Evolutionary conservation across 495 filamentous ascomycete genomes (phyloP).

Genomic region (Clohesyomyces aquaticus): DNA sequence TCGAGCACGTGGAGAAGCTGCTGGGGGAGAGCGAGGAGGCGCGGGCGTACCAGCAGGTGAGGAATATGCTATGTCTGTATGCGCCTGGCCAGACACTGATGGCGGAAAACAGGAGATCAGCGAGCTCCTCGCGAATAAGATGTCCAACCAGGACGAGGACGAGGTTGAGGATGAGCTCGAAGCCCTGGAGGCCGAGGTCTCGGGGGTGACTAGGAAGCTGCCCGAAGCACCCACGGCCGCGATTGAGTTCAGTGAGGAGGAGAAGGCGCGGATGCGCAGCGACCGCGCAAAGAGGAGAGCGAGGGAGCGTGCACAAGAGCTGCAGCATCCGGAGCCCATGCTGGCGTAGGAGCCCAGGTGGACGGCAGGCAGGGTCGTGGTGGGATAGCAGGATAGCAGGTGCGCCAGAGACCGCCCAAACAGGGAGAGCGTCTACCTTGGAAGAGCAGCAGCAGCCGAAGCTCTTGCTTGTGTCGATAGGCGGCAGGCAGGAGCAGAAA

Average conservation of each 20-base stretch:
- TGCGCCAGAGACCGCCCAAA: too few species aligned
- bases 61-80: too few species aligned
- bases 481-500: too few species aligned
- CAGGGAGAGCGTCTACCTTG: too few species aligned
- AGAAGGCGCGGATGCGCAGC: slow-evolving; percentile 39
- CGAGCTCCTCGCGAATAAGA: slow-evolving; percentile 81
- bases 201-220: slow-evolving; percentile 52
- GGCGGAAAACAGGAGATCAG: slow-evolving; percentile 69
- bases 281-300: slow-evolving; percentile 42
- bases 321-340: slow-evolving; percentile 29
- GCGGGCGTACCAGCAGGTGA: slow-evolving; percentile 80
- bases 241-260: slow-evolving; percentile 38
- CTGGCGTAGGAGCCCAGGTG: slow-evolving; percentile 36
- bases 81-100: too few species aligned
- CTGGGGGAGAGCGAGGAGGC: slow-evolving; percentile 91
- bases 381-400: too few species aligned
- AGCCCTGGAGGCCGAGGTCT: slow-evolving; percentile 71
- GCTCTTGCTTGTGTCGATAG: too few species aligned
- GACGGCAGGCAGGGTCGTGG: not conserved
- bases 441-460: too few species aligned
- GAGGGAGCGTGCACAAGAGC: slow-evolving; percentile 34
- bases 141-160: slow-evolving; percentile 93
- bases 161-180: slow-evolving; percentile 96
- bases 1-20: slow-evolving; percentile 89
- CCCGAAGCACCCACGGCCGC: slow-evolving; percentile 62